Percentiles rank a stretch among this genome's conserved stretches.
Conservation (phyloP, 805 yeast species). For the Soucietia sequanensis region DNA sequence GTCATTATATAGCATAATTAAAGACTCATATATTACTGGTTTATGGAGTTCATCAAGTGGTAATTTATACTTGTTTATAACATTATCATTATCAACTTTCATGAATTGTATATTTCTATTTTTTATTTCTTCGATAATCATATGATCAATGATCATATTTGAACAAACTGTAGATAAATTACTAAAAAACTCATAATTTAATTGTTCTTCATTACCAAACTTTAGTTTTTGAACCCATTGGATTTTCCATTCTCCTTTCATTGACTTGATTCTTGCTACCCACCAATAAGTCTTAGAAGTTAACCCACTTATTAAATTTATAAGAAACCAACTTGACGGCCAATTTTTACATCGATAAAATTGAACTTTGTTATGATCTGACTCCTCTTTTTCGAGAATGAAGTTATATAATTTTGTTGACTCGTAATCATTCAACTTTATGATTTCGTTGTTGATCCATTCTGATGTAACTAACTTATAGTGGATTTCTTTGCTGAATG, state of each 20-base stretch:
- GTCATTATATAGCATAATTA: conserved; percentile 22
- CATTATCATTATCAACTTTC: conserved; percentile 14
- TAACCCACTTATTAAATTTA: conserved; percentile 37
- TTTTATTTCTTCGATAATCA: conserved; percentile 51
- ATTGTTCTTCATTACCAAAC: conserved; percentile 10
- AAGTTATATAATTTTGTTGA: conserved; percentile 37
- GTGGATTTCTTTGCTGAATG: conserved; percentile 49
- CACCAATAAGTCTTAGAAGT: conserved; percentile 46
- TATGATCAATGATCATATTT: conserved; percentile 48
- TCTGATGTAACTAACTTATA: conserved; percentile 62
- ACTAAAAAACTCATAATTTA: conserved; percentile 34
- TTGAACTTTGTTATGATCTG: conserved; percentile 15
- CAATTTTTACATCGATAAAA: conserved; percentile 51
- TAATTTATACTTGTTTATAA: not conserved
- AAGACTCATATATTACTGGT: conserved; percentile 20
- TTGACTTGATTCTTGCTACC: conserved; percentile 50
- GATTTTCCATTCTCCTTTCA: conserved; percentile 55
- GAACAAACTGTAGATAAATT: conserved; percentile 44
- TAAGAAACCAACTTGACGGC: conserved; percentile 58
- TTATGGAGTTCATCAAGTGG: conserved; percentile 1
- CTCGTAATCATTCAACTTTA: conserved; percentile 51
- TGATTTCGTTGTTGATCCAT: conserved; percentile 62
- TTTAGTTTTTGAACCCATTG: conserved; percentile 45
- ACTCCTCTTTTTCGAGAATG: conserved; percentile 13
- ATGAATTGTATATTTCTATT: conserved; percentile 38